phyloP scores from a whole-genome alignment of 2,329 filamentous ascomycete genomes.

The Scedosporium boydii region DNA sequence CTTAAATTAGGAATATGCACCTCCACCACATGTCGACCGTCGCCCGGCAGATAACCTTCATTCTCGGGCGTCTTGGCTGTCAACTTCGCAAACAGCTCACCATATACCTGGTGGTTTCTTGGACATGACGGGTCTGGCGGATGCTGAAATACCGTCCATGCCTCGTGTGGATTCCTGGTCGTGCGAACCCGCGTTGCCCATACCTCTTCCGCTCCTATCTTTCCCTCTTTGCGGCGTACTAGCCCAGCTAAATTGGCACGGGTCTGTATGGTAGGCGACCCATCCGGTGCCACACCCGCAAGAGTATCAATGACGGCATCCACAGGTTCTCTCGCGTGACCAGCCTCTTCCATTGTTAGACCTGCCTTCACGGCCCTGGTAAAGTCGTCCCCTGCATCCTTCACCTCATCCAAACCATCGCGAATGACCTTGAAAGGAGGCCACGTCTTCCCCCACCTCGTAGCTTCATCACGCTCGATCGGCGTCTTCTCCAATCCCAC shows the following conservation, averaged over 20 bases:
- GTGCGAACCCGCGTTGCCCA: conserved; percentile 51
- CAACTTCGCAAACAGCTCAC: conserved; percentile 52
- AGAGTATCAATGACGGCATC: conserved; percentile 42
- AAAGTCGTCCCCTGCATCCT: conserved; percentile 39
- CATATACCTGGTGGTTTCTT: conserved; percentile 38
- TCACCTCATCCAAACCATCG: conserved; percentile 50
- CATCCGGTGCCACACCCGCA: conserved; percentile 40
- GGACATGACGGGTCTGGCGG: conserved; percentile 22
- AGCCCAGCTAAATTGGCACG: conserved; percentile 17
- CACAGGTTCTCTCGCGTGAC: conserved; percentile 35
- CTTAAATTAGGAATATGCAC: conserved; percentile 39
- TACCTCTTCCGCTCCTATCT: conserved; percentile 7
- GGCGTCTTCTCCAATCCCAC: conserved; percentile 42
- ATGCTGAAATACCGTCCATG: conserved; percentile 42
- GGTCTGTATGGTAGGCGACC: conserved; percentile 48
- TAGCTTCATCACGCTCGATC: conserved; percentile 37
- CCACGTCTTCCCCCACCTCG: conserved; percentile 43
- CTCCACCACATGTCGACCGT: conserved; percentile 13
- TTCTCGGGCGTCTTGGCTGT: conserved; percentile 21
- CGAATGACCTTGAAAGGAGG: conserved; percentile 49
- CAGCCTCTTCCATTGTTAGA: conserved; percentile 44
- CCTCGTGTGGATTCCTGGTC: conserved; percentile 52
- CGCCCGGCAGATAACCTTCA: conserved; percentile 12
- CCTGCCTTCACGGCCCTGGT: conserved; percentile 45
- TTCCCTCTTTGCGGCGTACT: neutral